These are phyloP conservation scores for Camellia japonica DNA, from an alignment of 148 eudicot genomes.

Conservation along the genomic window DNA sequence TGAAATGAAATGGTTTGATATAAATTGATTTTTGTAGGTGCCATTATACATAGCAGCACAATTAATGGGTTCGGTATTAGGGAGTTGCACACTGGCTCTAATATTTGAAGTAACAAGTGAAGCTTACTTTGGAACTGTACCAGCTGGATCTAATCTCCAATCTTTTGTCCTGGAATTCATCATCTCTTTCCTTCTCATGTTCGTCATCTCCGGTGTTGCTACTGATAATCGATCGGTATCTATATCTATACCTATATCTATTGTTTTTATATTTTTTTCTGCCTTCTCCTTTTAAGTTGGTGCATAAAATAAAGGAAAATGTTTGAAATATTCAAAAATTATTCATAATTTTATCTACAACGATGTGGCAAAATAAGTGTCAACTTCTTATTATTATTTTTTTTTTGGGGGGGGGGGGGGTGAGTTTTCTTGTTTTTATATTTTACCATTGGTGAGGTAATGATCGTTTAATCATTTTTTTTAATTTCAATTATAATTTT, in stretches of 20 bases:
- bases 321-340: too few species aligned
- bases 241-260: not conserved
- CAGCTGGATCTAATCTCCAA: constrained; percentile 56
- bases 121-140: constrained; percentile 70
- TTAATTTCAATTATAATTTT: not conserved
- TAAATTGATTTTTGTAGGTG: constrained; percentile 34
- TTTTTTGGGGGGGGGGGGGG: too few species aligned
- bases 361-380: too few species aligned
- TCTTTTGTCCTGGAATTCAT: constrained; percentile 67
- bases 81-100: constrained; percentile 54
- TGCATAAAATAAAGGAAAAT: too few species aligned
- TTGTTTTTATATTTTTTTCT: not conserved
- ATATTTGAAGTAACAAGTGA: constrained; percentile 56
- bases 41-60: constrained; percentile 67
- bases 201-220: constrained; percentile 67
- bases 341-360: too few species aligned
- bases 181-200: constrained; percentile 75
- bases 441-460: too few species aligned
- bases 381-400: too few species aligned
- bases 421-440: too few species aligned
- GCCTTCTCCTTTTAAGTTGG: too few species aligned
- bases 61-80: constrained; percentile 60
- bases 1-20: not conserved
- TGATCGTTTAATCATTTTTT: not conserved
- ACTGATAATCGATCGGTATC: constrained; percentile 77